Base-by-base conservation (phyloP, 768 basidiomycete species). In the Cystoderma amianthinum region DNA sequence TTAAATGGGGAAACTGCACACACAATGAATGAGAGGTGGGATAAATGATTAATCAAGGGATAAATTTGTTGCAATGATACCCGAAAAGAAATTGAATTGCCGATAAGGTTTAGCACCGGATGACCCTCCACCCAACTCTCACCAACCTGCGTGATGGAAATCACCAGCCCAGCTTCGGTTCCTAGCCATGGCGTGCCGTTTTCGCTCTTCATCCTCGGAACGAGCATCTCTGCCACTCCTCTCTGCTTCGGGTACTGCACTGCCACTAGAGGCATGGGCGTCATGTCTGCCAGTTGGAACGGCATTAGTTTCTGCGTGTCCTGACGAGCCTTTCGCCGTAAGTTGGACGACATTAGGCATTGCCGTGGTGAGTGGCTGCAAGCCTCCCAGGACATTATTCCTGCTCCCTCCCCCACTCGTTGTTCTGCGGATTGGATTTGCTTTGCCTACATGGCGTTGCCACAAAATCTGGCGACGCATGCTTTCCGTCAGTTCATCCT, bases 401-500 rank as follows among this genome's bases (percentile, higher is more conserved):
- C 7, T n/a, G 7, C 46, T 42, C 41, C 50, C 44, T 39, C 45
- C 49, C 15, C 50, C 57, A 40, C 63, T 62, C 19, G 60, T 47
- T 9, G 55, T 50, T 44, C 66, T 44, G 45, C 53, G 48, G 34
- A 64, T 44, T 0, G 61, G 68, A 44, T 74, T 76, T 12, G 63
- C 67, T 56, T 77, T 77, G 47, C 61, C 69, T 18, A 83, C 74
- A 47, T 84, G 80, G 11, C 84, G 71, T 49, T 82, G 86, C 88
- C 88, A 90, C 4, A 93, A 61, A 43, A 93, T 56, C 50, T 92
- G 86, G 35, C 84, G 68, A 16, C 92, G 69, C 47, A 95, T 62
- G 44, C 82, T 85, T 61, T 95, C 92, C 22, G 85, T 83, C 55
- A 95, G 67, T 60, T 95, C 92, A 3, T 81, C 84, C 42, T 80